phyloP scores from a whole-genome alignment of 495 filamentous ascomycete species.

The Trichodelitschia bisporula region DNA sequence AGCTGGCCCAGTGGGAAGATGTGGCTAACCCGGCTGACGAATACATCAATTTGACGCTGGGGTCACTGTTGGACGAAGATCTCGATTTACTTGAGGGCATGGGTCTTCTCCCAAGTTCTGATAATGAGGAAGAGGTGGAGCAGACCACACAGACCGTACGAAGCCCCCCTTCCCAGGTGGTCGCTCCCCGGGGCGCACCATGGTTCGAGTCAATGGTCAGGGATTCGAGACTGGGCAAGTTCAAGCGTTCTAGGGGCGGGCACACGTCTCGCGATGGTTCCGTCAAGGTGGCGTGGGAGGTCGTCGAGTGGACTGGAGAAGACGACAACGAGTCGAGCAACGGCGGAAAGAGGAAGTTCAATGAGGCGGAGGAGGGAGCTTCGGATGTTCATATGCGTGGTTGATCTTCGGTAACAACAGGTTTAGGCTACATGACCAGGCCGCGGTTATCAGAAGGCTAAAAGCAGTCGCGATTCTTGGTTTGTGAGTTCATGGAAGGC shows the following conservation, averaged over 20 bases:
- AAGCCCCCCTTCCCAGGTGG: not conserved
- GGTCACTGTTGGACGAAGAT: constrained; percentile 39
- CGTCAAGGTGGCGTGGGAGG: constrained; percentile 54
- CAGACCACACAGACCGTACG: not conserved
- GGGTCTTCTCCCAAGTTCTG: constrained; percentile 30
- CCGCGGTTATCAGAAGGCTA: no score
- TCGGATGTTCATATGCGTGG: no score
- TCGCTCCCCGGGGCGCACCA: constrained; percentile 28
- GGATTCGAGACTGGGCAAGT: constrained; percentile 40
- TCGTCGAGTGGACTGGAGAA: constrained; percentile 48
- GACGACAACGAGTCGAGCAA: constrained; percentile 17
- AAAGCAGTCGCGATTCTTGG: no score
- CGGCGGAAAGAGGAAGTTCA: constrained; percentile 1
- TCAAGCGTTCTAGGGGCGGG: constrained; percentile 34
- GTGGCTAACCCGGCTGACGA: constrained; percentile 38
- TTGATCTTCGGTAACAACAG: no score
- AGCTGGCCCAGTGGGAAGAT: constrained; percentile 59
- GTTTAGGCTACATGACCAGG: no score
- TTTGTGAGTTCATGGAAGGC: no score
- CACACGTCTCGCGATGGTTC: constrained; percentile 23
- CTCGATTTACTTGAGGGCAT: constrained; percentile 42
- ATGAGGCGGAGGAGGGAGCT: constrained; percentile 4
- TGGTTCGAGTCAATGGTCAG: constrained; percentile 70
- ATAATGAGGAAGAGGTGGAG: constrained; percentile 16
- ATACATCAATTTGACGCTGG: constrained; percentile 50